Evolutionary conservation across 2,329 filamentous ascomycete species (phyloP).

Genomic region (Fusarium goolgardi): DNA sequence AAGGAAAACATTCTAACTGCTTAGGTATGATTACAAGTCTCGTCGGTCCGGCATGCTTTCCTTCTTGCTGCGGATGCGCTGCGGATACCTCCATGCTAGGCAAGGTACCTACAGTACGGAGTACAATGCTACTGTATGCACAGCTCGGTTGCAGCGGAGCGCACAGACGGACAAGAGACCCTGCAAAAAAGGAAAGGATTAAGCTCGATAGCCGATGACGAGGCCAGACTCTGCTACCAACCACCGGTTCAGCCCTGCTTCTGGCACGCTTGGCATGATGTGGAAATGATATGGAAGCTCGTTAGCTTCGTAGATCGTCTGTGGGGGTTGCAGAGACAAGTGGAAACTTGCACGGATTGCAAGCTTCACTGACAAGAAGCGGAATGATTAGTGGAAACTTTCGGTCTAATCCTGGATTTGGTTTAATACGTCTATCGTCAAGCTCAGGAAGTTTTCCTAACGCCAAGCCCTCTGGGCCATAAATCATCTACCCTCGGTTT

Average conservation of each 20-base stretch:
- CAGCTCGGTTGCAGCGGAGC: background rate
- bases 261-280: conserved; percentile 21
- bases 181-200: background rate
- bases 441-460: conserved; percentile 19
- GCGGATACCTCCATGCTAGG: background rate
- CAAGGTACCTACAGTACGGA: background rate
- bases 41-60: conserved; percentile 1
- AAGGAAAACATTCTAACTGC: background rate
- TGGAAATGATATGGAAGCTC: conserved; percentile 18
- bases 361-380: conserved; percentile 15
- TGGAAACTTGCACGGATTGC: conserved; percentile 23
- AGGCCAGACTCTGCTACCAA: conserved; percentile 19
- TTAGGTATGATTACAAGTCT: conserved; percentile 6
- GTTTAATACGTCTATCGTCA: conserved; percentile 13
- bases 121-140: background rate
- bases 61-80: background rate
- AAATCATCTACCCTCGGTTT: conserved; percentile 15
- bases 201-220: conserved; percentile 18
- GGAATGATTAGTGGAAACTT: conserved; percentile 24
- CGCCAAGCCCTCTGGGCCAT: conserved; percentile 9
- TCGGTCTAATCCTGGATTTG: background rate
- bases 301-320: conserved; percentile 30
- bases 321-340: conserved; percentile 30
- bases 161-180: conserved; percentile 7
- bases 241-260: conserved; percentile 23